phyloP scores from a whole-genome alignment of 495 filamentous ascomycete species.

The Tirmania nivea region DNA sequence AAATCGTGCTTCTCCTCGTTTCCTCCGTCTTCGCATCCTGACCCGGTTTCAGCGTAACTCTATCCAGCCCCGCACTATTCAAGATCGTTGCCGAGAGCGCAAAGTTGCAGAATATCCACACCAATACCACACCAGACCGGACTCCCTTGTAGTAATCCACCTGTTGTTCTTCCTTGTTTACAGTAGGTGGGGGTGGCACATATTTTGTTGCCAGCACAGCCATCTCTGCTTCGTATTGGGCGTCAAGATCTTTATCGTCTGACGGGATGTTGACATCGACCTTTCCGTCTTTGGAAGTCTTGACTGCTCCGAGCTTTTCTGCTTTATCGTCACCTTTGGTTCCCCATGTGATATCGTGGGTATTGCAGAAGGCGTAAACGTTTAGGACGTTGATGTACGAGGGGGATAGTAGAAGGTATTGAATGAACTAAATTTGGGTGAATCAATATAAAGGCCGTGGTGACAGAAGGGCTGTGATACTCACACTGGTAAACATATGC shows the following conservation, averaged over 20 bases:
- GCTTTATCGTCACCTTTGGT: constrained; percentile 91
- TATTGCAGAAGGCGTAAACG: constrained; percentile 96
- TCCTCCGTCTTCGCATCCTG: constrained; percentile 26
- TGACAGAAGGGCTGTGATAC: constrained; percentile 7
- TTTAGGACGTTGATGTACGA: constrained; percentile 94
- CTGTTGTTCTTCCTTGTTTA: constrained; percentile 45
- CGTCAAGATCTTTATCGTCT: constrained; percentile 60
- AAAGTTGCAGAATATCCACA: constrained; percentile 95
- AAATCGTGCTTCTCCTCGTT: constrained; percentile 39
- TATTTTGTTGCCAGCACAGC: constrained; percentile 45
- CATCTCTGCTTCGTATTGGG: constrained; percentile 79
- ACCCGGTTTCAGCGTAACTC: constrained; percentile 25
- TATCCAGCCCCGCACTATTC: constrained; percentile 58
- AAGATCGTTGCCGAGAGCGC: constrained; percentile 73
- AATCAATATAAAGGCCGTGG: not conserved
- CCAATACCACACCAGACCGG: constrained; percentile 68
- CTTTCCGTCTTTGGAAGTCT: constrained; percentile 41
- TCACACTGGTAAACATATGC: constrained; percentile 60
- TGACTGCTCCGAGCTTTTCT: constrained; percentile 21
- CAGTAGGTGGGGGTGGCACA: constrained; percentile 40
- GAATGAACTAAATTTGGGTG: constrained; percentile 39
- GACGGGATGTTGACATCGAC: constrained; percentile 77
- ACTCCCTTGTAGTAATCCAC: constrained; percentile 98
- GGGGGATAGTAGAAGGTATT: constrained; percentile 88
- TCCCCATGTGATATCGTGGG: constrained; percentile 93